Percentiles rank a stretch among this genome's conserved stretches.
phyloP scores from a whole-genome alignment of 441 rosid species.

The Euphorbia corollata region DNA sequence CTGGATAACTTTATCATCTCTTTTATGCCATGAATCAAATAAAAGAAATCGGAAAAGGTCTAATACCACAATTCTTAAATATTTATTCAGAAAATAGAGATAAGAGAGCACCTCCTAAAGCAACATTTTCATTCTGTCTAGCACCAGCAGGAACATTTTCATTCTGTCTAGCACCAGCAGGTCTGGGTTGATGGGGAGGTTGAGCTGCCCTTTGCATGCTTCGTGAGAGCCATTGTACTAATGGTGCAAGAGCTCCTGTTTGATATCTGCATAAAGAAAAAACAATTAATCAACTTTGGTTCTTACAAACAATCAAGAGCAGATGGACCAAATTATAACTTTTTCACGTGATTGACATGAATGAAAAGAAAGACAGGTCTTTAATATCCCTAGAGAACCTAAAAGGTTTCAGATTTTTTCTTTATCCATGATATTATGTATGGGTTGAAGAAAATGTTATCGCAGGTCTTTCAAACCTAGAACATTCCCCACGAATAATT shows the following conservation, averaged over 20 bases:
- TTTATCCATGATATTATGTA: not conserved
- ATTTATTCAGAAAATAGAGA: slow-evolving; percentile 19
- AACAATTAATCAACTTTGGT: slow-evolving; percentile 2
- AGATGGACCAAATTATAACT: not conserved
- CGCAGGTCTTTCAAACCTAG: too few species aligned
- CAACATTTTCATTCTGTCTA: slow-evolving; percentile 53
- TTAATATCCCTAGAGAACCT: not conserved
- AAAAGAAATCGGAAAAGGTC: not conserved
- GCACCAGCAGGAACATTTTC: slow-evolving; percentile 63
- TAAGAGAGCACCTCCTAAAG: slow-evolving; percentile 42
- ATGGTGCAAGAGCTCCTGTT: slow-evolving; percentile 91
- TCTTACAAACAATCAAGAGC: not conserved
- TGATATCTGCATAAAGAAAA: slow-evolving; percentile 58
- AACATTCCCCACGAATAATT: too few species aligned
- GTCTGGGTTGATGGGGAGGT: slow-evolving; percentile 69
- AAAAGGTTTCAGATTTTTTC: not conserved
- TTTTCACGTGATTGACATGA: not conserved
- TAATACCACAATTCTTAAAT: not conserved
- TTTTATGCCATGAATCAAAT: not conserved
- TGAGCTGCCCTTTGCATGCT: slow-evolving; percentile 95
- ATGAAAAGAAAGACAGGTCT: not conserved
- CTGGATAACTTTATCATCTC: not conserved
- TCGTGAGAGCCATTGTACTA: slow-evolving; percentile 83
- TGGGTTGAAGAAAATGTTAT: too few species aligned
- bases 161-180: slow-evolving; percentile 52